Conservation (phyloP, 140 eudicot genomes). For the Senecio squalidus region DNA sequence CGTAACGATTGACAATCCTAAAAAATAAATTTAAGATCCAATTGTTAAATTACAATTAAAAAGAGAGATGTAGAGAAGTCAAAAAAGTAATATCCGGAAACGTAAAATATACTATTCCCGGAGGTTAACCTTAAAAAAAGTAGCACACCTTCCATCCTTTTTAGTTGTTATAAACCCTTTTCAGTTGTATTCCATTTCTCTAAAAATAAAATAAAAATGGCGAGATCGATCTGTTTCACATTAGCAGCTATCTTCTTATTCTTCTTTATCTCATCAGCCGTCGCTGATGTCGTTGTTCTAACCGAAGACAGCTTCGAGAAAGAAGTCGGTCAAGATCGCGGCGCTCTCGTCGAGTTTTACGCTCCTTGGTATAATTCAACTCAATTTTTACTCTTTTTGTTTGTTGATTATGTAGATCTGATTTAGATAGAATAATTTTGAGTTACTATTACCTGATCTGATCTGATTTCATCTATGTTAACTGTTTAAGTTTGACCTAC, state of each 20-base stretch:
- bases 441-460: too few relatives aligned
- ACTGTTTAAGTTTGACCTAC: constrained; percentile 7
- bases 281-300: constrained; percentile 80
- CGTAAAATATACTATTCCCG: too few relatives aligned
- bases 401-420: constrained; percentile 2
- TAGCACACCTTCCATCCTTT: too few relatives aligned
- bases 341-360: constrained; percentile 94
- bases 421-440: constrained; percentile 1
- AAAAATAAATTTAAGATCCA: too few relatives aligned
- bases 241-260: constrained; percentile 44
- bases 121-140: too few relatives aligned
- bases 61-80: too few relatives aligned
- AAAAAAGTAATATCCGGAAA: too few relatives aligned
- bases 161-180: too few relatives aligned
- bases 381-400: not conserved
- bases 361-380: constrained; percentile 83
- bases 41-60: too few relatives aligned
- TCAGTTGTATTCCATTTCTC: too few relatives aligned
- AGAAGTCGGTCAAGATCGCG: constrained; percentile 98
- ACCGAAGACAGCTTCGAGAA: constrained; percentile 88
- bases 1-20: too few relatives aligned
- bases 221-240: constrained; percentile 60
- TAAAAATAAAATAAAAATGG: constrained; percentile 3
- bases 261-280: constrained; percentile 39
- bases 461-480: not conserved